Conservation (phyloP, 345 rosid species). For the Eucalyptus grandis region DNA sequence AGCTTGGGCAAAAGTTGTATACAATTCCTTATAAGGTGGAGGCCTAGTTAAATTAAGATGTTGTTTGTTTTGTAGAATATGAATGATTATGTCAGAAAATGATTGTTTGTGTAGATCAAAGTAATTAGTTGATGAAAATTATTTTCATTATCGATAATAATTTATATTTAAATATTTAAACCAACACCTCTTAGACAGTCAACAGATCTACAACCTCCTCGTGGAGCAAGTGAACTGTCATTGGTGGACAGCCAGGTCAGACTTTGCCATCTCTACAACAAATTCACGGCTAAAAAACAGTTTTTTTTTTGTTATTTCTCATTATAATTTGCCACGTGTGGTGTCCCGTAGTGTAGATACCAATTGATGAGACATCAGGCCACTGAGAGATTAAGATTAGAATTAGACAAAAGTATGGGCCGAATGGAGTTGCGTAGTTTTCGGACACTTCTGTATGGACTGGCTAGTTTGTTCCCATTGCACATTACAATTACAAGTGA, state of each 20-base stretch:
- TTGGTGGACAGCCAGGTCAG: neutral
- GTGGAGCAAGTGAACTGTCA: neutral
- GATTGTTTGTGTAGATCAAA: neutral
- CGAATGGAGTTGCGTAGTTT: neutral
- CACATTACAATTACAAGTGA: neutral
- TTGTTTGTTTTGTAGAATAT: fast-evolving
- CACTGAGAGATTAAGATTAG: neutral
- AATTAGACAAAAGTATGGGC: neutral
- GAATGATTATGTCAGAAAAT: neutral
- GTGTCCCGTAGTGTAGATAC: neutral
- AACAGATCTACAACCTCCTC: neutral
- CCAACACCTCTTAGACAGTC: neutral
- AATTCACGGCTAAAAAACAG: neutral
- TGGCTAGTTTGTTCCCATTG: neutral
- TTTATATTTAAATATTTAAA: neutral
- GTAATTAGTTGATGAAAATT: neutral
- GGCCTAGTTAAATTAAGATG: neutral
- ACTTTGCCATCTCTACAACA: neutral
- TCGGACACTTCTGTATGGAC: neutral
- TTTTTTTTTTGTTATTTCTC: neutral
- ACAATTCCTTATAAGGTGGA: neutral
- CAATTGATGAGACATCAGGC: neutral
- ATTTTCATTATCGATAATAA: too few species aligned
- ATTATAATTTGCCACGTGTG: neutral
- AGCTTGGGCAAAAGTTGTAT: neutral